Percentiles rank a stretch among this genome's conserved stretches.
phyloP scores from a whole-genome alignment of 208 protist genomes.

The Wallacemonas sp. region DNA sequence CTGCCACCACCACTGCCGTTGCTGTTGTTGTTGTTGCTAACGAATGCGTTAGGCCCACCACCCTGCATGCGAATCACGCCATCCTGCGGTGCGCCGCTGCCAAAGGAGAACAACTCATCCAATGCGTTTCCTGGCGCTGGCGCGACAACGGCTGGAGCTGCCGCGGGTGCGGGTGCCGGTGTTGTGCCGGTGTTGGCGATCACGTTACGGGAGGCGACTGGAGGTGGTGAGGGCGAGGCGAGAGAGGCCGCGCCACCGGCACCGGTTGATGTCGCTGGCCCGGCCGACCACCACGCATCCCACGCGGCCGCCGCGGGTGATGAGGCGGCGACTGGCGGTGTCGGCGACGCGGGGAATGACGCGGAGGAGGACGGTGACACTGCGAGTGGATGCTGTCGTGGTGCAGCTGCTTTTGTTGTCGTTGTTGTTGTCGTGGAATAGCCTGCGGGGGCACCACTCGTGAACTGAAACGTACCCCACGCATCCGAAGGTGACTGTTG shows the following conservation, averaged over 20 bases:
- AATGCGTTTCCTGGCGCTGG: conserved; percentile 34
- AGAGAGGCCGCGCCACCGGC: too few relatives aligned
- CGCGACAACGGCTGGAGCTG: conserved; percentile 7
- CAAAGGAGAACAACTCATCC: conserved; percentile 48
- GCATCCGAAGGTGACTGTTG: neutral
- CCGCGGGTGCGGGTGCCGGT: neutral
- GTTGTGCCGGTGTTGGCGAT: neutral
- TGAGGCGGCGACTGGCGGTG: conserved; percentile 4
- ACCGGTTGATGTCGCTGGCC: conserved; percentile 9
- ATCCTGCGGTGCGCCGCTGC: neutral
- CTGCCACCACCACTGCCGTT: neutral
- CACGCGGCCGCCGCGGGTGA: conserved; percentile 1
- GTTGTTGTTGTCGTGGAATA: too few relatives aligned
- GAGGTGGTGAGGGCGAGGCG: too few relatives aligned
- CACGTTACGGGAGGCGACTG: too few relatives aligned
- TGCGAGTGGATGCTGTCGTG: neutral
- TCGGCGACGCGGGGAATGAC: neutral
- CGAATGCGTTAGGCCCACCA: neutral
- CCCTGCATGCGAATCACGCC: neutral
- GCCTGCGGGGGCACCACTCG: neutral
- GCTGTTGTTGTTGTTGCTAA: neutral
- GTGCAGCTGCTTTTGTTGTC: neutral
- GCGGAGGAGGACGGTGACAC: neutral
- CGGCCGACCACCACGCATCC: conserved; percentile 25
- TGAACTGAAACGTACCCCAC: neutral